Conservation (phyloP, 768 basidiomycete species). For the Ramaria rubella region DNA sequence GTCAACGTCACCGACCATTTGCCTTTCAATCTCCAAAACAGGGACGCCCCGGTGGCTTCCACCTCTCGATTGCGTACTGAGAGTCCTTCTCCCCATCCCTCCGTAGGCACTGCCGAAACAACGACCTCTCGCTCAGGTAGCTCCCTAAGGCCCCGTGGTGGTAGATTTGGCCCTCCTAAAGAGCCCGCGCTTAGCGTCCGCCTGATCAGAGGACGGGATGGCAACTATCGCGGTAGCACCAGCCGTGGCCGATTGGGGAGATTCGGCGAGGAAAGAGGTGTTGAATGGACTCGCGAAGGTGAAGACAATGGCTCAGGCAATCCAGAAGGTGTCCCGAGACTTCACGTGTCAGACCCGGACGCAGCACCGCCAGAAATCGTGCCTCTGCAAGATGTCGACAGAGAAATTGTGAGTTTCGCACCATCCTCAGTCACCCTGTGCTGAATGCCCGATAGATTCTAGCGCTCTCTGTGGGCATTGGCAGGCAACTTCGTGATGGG, state of each 20-base stretch:
- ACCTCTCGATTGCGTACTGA: slow-evolving; percentile 8
- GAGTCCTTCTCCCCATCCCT: slow-evolving; percentile 10
- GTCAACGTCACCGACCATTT: slow-evolving; percentile 6
- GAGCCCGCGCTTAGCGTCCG: slow-evolving; percentile 7
- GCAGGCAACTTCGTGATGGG: slow-evolving; percentile 4
- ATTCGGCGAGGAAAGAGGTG: slow-evolving; percentile 8
- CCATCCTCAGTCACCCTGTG: background rate
- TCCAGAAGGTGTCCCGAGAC: background rate
- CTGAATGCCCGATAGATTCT: background rate
- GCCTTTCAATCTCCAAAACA: slow-evolving; percentile 8
- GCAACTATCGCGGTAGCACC: background rate
- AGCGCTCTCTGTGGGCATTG: background rate
- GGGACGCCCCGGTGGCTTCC: background rate
- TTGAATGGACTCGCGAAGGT: background rate
- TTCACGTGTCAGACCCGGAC: background rate
- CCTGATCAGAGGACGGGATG: slow-evolving; percentile 4
- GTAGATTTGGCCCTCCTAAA: background rate
- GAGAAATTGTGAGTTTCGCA: background rate
- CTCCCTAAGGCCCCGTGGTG: background rate
- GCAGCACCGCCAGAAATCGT: background rate
- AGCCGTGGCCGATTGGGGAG: slow-evolving; percentile 7
- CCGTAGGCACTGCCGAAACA: slow-evolving; percentile 3
- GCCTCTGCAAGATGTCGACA: slow-evolving; percentile 1
- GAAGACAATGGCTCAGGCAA: background rate
- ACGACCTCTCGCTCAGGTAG: slow-evolving; percentile 4